A percentile compares a stretch with the other conserved stretches of the same genome.
Evolutionary conservation across 805 yeast genomes (phyloP).

Genomic region (Torulaspora microellipsoides): DNA sequence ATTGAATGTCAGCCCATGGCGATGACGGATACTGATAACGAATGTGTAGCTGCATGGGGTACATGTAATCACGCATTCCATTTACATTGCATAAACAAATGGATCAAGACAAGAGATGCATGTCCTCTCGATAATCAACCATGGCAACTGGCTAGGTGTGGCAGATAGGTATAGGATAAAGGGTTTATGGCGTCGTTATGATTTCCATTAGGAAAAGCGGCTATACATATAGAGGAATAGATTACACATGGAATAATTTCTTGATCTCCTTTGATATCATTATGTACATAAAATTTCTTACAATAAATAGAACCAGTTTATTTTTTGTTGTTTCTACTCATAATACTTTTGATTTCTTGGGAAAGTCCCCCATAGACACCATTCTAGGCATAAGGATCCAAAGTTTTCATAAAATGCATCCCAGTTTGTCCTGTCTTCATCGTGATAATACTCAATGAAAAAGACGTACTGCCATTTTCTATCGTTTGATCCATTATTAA

Average conservation of each 20-base stretch:
- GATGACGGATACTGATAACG: slow-evolving; percentile 55
- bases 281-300: not conserved
- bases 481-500: slow-evolving; percentile 24
- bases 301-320: not conserved
- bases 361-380: slow-evolving; percentile 59
- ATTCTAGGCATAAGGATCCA: slow-evolving; percentile 41
- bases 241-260: too few species aligned
- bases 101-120: slow-evolving; percentile 92
- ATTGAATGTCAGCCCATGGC: slow-evolving; percentile 90
- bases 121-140: slow-evolving; percentile 95
- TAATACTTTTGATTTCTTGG: slow-evolving; percentile 42
- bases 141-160: slow-evolving; percentile 76
- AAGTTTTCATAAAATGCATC: slow-evolving; percentile 41
- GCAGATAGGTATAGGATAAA: slow-evolving; percentile 39
- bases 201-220: too few species aligned
- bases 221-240: too few species aligned
- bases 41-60: slow-evolving; percentile 97
- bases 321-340: slow-evolving; percentile 2
- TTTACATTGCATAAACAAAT: slow-evolving; percentile 89
- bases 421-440: slow-evolving; percentile 31
- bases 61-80: slow-evolving; percentile 98
- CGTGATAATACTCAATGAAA: slow-evolving; percentile 56
- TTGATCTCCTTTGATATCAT: too few species aligned
- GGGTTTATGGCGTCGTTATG: too few species aligned
- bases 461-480: slow-evolving; percentile 74